Percentiles rank a stretch among this genome's conserved stretches.
These are phyloP conservation scores for Neonectria punicea DNA, from an alignment of 2,329 filamentous ascomycete species.

Conservation along the genomic window DNA sequence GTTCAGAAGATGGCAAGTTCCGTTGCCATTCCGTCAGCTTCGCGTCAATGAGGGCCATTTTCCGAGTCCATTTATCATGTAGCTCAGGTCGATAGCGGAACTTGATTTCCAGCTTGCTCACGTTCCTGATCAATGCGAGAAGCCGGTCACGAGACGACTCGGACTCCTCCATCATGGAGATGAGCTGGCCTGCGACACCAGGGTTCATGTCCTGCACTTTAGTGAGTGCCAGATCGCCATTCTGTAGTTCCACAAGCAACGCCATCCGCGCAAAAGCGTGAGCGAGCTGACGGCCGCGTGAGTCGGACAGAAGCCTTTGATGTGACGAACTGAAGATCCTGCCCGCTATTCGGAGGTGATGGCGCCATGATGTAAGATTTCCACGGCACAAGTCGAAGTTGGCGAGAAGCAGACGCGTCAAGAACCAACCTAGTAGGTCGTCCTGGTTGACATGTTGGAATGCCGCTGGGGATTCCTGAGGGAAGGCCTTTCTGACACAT, in stretches of 20 bases:
- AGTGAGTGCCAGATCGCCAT: conserved; percentile 10
- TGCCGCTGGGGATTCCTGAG: neutral
- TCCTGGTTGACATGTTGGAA: neutral
- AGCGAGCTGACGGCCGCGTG: neutral
- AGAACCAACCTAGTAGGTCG: neutral
- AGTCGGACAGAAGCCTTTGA: neutral
- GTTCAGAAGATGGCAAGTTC: neutral
- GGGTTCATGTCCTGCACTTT: conserved; percentile 7
- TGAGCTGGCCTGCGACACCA: neutral
- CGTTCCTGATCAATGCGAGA: conserved; percentile 3
- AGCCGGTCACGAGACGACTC: conserved; percentile 6
- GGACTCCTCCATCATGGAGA: conserved; percentile 5
- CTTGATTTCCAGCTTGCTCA: conserved; percentile 7
- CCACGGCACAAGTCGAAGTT: conserved; percentile 6
- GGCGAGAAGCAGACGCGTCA: conserved; percentile 2
- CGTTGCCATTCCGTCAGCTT: conserved; percentile 8
- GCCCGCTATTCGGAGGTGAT: conserved; percentile 2
- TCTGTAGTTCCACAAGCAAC: conserved; percentile 7
- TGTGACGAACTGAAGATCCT: conserved; percentile 2
- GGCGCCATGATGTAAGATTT: neutral
- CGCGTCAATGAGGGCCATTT: conserved; percentile 2
- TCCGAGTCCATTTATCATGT: conserved; percentile 4
- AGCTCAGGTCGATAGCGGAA: conserved; percentile 1
- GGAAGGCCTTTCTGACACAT: neutral
- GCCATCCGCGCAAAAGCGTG: conserved; percentile 14